A percentile compares a stretch with the other conserved stretches of the same genome.
Evolutionary conservation across 768 basidiomycete species (phyloP).

Genomic region (Guyanaporus albipodus): DNA sequence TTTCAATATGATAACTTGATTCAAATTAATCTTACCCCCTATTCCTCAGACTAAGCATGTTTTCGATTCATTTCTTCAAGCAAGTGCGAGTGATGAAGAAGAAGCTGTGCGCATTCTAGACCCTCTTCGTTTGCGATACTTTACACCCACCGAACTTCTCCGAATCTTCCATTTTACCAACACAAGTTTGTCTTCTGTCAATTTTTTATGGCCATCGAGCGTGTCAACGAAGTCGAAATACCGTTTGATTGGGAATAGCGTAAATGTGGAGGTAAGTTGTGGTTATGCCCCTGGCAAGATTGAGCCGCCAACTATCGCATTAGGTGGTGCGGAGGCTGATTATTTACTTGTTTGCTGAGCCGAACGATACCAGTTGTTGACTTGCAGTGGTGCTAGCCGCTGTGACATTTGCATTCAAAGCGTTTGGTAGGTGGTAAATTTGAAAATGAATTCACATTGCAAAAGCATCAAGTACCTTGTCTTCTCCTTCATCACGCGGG

Average conservation of each 20-base stretch:
- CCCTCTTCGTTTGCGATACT: conserved; percentile 67
- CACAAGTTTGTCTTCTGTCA: background rate
- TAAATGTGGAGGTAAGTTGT: conserved; percentile 61
- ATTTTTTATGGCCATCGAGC: conserved; percentile 59
- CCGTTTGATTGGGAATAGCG: conserved; percentile 75
- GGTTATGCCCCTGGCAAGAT: background rate
- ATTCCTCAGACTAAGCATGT: conserved; percentile 52
- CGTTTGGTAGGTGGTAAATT: too few relatives aligned
- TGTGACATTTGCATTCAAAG: too few relatives aligned
- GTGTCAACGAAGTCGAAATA: conserved; percentile 70
- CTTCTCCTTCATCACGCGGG: too few relatives aligned
- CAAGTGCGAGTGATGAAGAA: conserved; percentile 37
- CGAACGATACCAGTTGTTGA: background rate
- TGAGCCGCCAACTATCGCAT: background rate
- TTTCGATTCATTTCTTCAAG: conserved; percentile 53
- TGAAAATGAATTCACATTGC: too few relatives aligned
- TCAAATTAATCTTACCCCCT: background rate
- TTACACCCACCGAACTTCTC: conserved; percentile 68
- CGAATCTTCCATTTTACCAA: conserved; percentile 58
- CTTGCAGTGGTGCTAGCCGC: too few relatives aligned
- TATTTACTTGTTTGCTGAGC: conserved; percentile 52
- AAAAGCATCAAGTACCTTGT: too few relatives aligned
- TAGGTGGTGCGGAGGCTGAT: conserved; percentile 53
- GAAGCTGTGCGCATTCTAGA: conserved; percentile 52
- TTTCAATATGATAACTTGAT: background rate